phyloP scores from a whole-genome alignment of 805 yeast genomes.

The Starmerella apicola region DNA sequence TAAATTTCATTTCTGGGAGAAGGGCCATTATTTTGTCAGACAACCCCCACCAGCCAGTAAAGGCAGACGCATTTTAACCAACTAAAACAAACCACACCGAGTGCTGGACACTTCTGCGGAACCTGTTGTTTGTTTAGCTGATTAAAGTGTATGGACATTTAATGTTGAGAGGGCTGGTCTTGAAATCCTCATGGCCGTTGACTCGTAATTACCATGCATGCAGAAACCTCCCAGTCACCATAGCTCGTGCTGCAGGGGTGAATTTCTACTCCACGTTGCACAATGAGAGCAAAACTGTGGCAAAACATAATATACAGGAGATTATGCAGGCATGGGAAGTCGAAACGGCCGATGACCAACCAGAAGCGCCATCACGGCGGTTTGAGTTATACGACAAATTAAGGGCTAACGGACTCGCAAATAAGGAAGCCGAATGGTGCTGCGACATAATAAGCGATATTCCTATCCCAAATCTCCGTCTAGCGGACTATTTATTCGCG shows the following conservation, averaged over 20 bases:
- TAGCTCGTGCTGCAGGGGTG: too few species aligned
- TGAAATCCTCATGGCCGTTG: neutral
- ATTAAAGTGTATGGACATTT: neutral
- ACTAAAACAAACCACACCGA: too few species aligned
- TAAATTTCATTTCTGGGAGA: too few species aligned
- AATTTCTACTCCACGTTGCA: too few species aligned
- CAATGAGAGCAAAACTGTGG: too few species aligned
- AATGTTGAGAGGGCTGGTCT: neutral
- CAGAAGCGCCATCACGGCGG: neutral
- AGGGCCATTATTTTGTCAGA: too few species aligned
- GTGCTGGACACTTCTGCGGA: too few species aligned
- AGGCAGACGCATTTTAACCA: too few species aligned
- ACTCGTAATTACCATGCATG: too few species aligned
- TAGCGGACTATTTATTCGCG: conserved; percentile 16
- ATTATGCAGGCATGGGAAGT: neutral
- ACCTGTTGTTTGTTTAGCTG: neutral
- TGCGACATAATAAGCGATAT: conserved; percentile 5
- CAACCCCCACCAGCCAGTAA: too few species aligned
- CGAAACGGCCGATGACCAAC: neutral
- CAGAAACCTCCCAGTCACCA: too few species aligned
- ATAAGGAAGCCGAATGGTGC: conserved; percentile 4
- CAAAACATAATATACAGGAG: too few species aligned
- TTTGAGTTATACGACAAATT: conserved; percentile 3
- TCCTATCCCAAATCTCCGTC: conserved; percentile 4
- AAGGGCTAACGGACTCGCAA: neutral